phyloP scores from a whole-genome alignment of 2,329 filamentous ascomycete genomes.

The Botrytis fragariae region DNA sequence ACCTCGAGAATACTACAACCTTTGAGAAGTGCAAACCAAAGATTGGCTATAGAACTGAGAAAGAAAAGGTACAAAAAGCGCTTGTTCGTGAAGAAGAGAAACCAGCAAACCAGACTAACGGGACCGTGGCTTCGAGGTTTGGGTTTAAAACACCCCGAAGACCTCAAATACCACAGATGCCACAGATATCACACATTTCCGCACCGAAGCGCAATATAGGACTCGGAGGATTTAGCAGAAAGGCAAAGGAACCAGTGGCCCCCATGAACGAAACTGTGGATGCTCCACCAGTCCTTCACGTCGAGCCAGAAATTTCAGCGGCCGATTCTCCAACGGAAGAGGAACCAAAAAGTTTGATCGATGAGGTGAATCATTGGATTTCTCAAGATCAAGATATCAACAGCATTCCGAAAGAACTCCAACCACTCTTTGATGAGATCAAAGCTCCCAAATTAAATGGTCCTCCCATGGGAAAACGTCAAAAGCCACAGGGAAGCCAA shows the following conservation, averaged over 20 bases:
- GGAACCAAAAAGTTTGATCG: conserved; percentile 17
- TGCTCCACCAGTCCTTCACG: neutral
- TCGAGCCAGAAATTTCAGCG: neutral
- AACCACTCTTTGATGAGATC: conserved; percentile 18
- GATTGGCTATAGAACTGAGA: neutral
- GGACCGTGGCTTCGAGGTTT: conserved; percentile 18
- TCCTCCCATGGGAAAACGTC: conserved; percentile 2
- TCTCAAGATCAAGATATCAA: conserved; percentile 16
- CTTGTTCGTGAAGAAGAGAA: neutral
- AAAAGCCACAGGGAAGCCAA: conserved; percentile 16
- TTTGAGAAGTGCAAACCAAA: conserved; percentile 21
- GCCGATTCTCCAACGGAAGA: neutral
- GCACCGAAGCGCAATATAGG: conserved; percentile 20
- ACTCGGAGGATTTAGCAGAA: conserved; percentile 15
- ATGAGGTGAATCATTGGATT: conserved; percentile 20
- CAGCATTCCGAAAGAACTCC: conserved; percentile 17
- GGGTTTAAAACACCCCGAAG: conserved; percentile 20
- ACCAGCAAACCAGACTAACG: neutral
- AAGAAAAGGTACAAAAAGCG: conserved; percentile 2
- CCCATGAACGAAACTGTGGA: conserved; percentile 13
- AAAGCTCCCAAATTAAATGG: conserved; percentile 12
- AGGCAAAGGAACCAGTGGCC: conserved; percentile 10
- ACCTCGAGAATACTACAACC: conserved; percentile 15
- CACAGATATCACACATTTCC: conserved; percentile 19
- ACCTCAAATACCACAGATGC: conserved; percentile 19